These are phyloP conservation scores for Halophytophthora polymorphica DNA, from an alignment of 352 stramenopile genomes.

Conservation along the genomic window DNA sequence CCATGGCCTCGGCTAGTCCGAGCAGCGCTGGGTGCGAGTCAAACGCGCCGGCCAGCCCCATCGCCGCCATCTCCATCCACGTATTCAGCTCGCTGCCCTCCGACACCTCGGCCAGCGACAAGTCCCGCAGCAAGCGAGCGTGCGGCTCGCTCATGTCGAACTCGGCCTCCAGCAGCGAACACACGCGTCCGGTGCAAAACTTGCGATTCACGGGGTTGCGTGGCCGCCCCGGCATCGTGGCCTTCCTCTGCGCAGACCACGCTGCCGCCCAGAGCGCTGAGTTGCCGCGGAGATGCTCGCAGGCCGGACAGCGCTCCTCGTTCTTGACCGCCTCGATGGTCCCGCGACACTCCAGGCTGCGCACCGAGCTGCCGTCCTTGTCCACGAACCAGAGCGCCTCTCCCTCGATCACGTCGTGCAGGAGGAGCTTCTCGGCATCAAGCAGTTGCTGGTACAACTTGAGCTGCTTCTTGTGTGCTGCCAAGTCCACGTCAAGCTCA, in stretches of 20 bases:
- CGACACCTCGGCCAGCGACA: conserved; percentile 50
- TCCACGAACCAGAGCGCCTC: conserved; percentile 81
- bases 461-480: conserved; percentile 15
- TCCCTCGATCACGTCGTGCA: conserved; percentile 72
- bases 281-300: conserved; percentile 49
- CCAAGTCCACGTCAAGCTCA: background rate
- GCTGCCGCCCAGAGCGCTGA: conserved; percentile 42
- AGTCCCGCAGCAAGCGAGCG: conserved; percentile 43
- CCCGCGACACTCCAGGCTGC: conserved; percentile 64
- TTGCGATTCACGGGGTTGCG: conserved; percentile 58
- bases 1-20: conserved; percentile 65
- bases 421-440: conserved; percentile 51
- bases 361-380: conserved; percentile 66
- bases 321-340: conserved; percentile 38
- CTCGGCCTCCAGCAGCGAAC: conserved; percentile 47
- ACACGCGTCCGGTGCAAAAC: conserved; percentile 50
- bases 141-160: conserved; percentile 59
- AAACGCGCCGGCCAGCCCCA: conserved; percentile 63
- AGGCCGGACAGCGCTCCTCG: conserved; percentile 42
- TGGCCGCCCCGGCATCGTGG: conserved; percentile 20
- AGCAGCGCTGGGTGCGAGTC: conserved; percentile 59
- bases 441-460: conserved; percentile 36
- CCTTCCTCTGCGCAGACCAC: conserved; percentile 35
- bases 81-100: conserved; percentile 40
- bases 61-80: conserved; percentile 66